Percentiles rank a stretch among this genome's conserved stretches.
These are phyloP conservation scores for Phytophthora syringae DNA, from an alignment of 352 stramenopile genomes.

Conservation along the genomic window DNA sequence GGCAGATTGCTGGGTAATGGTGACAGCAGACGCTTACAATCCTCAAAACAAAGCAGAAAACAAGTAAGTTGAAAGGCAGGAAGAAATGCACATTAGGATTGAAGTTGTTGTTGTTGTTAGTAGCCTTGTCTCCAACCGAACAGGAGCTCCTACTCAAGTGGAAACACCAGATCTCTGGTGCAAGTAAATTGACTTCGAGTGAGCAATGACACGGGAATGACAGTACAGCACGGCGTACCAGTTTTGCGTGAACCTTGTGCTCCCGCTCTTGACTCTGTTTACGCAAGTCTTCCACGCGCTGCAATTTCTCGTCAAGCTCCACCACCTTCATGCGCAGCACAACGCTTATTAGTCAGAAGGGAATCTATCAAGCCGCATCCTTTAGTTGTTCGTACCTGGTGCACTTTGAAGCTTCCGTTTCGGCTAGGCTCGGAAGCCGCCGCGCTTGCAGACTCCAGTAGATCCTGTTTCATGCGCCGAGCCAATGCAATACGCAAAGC, in stretches of 20 bases:
- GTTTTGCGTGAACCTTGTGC: slow-evolving; percentile 59
- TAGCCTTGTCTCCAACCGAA: neutral
- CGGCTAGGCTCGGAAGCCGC: slow-evolving; percentile 30
- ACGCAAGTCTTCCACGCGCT: slow-evolving; percentile 77
- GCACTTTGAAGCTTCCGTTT: slow-evolving; percentile 48
- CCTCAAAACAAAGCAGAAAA: slow-evolving; percentile 18
- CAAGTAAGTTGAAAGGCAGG: slow-evolving; percentile 23
- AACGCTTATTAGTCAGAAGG: neutral
- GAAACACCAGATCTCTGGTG: slow-evolving; percentile 21
- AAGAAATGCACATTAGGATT: slow-evolving; percentile 31
- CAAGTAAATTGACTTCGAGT: neutral
- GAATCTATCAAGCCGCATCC: neutral
- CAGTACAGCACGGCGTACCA: slow-evolving; percentile 36
- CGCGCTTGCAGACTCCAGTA: slow-evolving; percentile 48
- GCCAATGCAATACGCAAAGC: slow-evolving; percentile 74
- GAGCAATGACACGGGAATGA: neutral
- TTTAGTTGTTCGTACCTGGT: slow-evolving; percentile 50
- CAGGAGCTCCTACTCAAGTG: slow-evolving; percentile 5
- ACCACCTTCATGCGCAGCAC: slow-evolving; percentile 40
- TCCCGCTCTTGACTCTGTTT: slow-evolving; percentile 68
- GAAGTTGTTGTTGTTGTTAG: neutral
- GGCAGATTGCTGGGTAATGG: neutral
- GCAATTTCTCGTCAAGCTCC: slow-evolving; percentile 81
- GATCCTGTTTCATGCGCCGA: slow-evolving; percentile 83
- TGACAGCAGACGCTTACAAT: slow-evolving; percentile 9